Base-by-base conservation (phyloP, 169 alveolate species). In the Plasmodium gonderi region DNA sequence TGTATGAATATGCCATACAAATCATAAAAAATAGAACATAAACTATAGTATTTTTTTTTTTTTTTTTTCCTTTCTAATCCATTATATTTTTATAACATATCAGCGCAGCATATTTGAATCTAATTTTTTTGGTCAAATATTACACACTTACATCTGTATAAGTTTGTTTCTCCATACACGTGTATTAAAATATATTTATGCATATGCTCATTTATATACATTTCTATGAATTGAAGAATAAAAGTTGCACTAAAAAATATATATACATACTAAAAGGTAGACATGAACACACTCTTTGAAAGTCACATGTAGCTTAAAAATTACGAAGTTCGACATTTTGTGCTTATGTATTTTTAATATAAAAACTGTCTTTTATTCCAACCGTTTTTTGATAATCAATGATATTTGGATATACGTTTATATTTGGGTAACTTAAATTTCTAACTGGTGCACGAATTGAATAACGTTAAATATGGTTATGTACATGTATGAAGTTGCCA, bases 281-380 rank as follows among this genome's bases (percentile, higher is more conserved):
- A 36, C 40, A 17, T 36, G 26, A 60, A 60, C 36, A 26, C n/a
- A n/a, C n/a, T n/a, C n/a, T n/a, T n/a, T n/a, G n/a, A n/a, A n/a
- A n/a, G n/a, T n/a, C n/a, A n/a, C n/a, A n/a, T n/a, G n/a, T n/a
- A 60, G 72, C 72, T 60, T 36, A 60, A 60, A 60, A 60, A 60
- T 23, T 60, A 60, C 17, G 7, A 0, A 60, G 36, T 60, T 6
- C 72, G 26, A 60, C 36, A 11, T 60, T 60, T 60, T 60, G 72
- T 23, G 40, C 72, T 60, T n/a, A 60, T 60, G 9, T 29, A 12
- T 36, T 14, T 20, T 60, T 60, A 60, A 60, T 60, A 14, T 60
- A 60, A 20, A 60, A 60, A 60, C 9, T 5, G 36, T 60, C 72
- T n/a, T 20, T 60, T 60, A 60, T 23, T 60, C 72, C 72, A 23